phyloP scores from a whole-genome alignment of 108 stramenopile species.

The Cylindrotheca closterium region DNA sequence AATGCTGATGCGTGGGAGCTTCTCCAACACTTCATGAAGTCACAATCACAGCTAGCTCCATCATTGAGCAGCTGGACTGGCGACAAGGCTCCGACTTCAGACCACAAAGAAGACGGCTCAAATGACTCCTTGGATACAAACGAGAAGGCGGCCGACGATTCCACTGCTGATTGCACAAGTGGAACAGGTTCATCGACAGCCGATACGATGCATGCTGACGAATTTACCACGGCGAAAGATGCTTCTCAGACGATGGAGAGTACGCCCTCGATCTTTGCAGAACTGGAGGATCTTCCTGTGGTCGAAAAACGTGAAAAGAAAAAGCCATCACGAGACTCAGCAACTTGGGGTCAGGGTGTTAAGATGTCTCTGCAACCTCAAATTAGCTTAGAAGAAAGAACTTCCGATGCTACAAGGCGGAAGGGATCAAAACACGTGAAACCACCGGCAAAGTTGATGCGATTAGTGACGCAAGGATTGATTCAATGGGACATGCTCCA shows the following conservation, averaged over 20 bases:
- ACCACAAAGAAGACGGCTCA: neutral
- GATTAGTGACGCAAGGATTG: conserved; percentile 84
- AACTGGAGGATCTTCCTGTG: conserved; percentile 4
- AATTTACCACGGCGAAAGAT: neutral
- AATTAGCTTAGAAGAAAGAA: neutral
- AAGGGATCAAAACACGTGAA: conserved; percentile 49
- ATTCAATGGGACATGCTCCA: conserved; percentile 72
- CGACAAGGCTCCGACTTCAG: neutral
- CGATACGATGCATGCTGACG: neutral
- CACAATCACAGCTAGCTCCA: neutral
- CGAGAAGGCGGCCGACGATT: neutral
- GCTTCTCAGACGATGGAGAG: neutral
- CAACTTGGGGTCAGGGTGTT: conserved; percentile 62
- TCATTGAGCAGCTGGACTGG: neutral
- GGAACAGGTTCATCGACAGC: neutral
- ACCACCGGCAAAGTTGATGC: conserved; percentile 87
- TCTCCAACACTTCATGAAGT: neutral
- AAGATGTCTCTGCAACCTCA: conserved; percentile 11
- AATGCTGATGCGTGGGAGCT: conserved; percentile 53
- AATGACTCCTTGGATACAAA: neutral
- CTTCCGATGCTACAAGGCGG: conserved; percentile 15
- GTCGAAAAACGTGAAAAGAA: conserved; percentile 62
- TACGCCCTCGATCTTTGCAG: neutral
- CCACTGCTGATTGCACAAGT: neutral
- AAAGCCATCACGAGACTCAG: conserved; percentile 67